A percentile compares a stretch with the other conserved stretches of the same genome.
These are phyloP conservation scores for Thelonectria discophora DNA, from an alignment of 2,329 filamentous ascomycete species.

Conservation along the genomic window DNA sequence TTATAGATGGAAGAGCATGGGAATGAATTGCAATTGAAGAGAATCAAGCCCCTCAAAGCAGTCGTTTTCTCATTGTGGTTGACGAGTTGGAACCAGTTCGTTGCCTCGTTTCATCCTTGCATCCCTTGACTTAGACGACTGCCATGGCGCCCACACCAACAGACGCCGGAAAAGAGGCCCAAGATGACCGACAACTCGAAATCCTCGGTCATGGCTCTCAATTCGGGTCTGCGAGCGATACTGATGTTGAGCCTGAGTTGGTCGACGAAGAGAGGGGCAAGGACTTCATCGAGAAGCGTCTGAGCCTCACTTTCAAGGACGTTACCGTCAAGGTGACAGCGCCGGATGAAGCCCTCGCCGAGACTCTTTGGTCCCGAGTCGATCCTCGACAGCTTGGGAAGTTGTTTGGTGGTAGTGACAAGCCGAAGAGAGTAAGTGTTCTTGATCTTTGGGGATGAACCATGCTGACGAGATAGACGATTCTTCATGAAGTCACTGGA, in stretches of 20 bases:
- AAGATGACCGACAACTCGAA: not conserved
- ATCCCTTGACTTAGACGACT: not conserved
- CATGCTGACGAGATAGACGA: slow-evolving; percentile 40
- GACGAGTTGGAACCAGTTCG: not conserved
- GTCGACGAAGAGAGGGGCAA: slow-evolving; percentile 30
- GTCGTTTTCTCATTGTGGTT: not conserved
- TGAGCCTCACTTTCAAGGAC: slow-evolving; percentile 34
- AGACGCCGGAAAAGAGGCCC: slow-evolving; percentile 10
- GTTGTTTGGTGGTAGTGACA: slow-evolving; percentile 12
- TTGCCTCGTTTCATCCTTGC: not conserved
- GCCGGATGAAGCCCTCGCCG: slow-evolving; percentile 33
- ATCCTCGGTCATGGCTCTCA: slow-evolving; percentile 10
- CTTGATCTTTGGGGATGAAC: not conserved
- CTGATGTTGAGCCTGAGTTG: slow-evolving; percentile 28
- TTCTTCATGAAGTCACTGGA: slow-evolving; percentile 49
- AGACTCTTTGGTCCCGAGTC: slow-evolving; percentile 37
- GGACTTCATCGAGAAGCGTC: slow-evolving; percentile 32
- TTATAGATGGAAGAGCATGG: not conserved
- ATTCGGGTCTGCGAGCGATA: slow-evolving; percentile 32
- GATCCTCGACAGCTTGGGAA: slow-evolving; percentile 31
- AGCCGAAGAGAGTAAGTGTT: slow-evolving; percentile 18
- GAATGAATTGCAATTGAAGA: slow-evolving; percentile 7
- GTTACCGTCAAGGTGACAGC: slow-evolving; percentile 33
- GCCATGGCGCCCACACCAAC: slow-evolving; percentile 20
- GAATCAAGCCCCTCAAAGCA: not conserved